These are phyloP conservation scores for Trichoderma polysporum DNA, from an alignment of 2,329 filamentous ascomycete genomes.

Conservation along the genomic window DNA sequence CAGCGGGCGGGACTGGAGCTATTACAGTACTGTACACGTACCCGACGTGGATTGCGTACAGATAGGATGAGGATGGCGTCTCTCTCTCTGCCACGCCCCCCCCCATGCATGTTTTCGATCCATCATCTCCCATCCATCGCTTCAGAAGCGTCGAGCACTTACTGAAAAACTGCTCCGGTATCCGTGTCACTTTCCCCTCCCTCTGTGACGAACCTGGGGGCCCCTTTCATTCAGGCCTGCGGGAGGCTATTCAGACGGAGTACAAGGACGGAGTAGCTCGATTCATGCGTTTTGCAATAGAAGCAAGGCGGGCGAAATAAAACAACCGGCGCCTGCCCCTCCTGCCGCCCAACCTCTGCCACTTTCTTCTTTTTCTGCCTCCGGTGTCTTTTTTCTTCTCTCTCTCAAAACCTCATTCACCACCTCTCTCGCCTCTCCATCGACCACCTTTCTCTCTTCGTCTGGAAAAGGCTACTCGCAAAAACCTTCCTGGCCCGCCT, in stretches of 20 bases:
- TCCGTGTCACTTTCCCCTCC: constrained; percentile 20
- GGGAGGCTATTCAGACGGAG: constrained; percentile 16
- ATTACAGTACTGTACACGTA: too few species aligned
- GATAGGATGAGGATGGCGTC: too few species aligned
- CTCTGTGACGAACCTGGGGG: constrained; percentile 17
- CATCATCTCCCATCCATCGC: constrained; percentile 21
- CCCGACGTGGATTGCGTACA: neutral
- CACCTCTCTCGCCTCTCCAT: neutral
- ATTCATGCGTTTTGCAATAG: constrained; percentile 7
- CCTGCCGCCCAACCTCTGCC: constrained; percentile 10
- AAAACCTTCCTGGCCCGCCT: neutral
- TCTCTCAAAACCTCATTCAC: neutral
- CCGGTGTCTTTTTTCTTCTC: neutral
- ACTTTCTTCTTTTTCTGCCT: neutral
- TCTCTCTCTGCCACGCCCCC: neutral
- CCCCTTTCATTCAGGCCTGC: constrained; percentile 23
- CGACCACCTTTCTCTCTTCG: neutral
- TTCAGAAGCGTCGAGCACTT: constrained; percentile 10
- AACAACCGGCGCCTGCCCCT: constrained; percentile 17
- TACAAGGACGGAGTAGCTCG: neutral
- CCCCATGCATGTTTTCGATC: constrained; percentile 16
- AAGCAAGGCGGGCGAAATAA: constrained; percentile 7
- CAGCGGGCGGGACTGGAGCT: neutral
- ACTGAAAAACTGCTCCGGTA: constrained; percentile 13
- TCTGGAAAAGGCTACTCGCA: neutral